Conservation (phyloP, 2,329 filamentous ascomycete species). For the Penicillium sclerotiorum region DNA sequence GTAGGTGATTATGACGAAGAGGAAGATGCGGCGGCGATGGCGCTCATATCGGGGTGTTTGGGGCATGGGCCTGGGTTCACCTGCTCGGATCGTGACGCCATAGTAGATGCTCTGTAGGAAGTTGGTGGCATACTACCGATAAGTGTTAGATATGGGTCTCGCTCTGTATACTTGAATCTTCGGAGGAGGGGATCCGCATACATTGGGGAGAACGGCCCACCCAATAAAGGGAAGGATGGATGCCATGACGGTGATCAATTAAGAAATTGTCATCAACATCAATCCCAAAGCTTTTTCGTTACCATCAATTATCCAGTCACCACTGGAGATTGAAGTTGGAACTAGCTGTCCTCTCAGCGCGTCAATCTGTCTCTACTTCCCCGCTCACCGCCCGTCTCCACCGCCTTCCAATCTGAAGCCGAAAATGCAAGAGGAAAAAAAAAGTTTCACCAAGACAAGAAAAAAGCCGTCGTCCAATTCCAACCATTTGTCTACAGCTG, state of each 20-base stretch:
- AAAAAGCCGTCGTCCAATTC: conserved; percentile 20
- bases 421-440: conserved; percentile 32
- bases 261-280: no score
- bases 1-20: conserved; percentile 79
- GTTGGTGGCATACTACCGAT: conserved; percentile 69
- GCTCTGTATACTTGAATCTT: neutral
- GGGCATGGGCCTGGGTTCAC: conserved; percentile 73
- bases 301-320: neutral
- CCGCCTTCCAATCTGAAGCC: conserved; percentile 28
- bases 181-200: conserved; percentile 38
- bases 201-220: conserved; percentile 65
- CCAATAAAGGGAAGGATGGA: conserved; percentile 59
- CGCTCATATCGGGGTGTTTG: conserved; percentile 68
- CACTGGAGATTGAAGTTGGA: neutral
- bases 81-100: conserved; percentile 83
- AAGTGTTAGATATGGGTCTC: neutral
- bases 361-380: conserved; percentile 1
- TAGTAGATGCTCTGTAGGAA: conserved; percentile 84
- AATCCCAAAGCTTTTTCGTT: neutral
- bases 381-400: conserved; percentile 28
- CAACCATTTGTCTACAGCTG: conserved; percentile 16
- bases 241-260: conserved; percentile 35
- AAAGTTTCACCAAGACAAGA: conserved; percentile 28
- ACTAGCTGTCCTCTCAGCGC: conserved; percentile 4
- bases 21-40: conserved; percentile 81